Percentiles rank a stretch among this genome's conserved stretches.
Conservation (phyloP, 805 yeast species). For the Metschnikowia santaceciliae region DNA sequence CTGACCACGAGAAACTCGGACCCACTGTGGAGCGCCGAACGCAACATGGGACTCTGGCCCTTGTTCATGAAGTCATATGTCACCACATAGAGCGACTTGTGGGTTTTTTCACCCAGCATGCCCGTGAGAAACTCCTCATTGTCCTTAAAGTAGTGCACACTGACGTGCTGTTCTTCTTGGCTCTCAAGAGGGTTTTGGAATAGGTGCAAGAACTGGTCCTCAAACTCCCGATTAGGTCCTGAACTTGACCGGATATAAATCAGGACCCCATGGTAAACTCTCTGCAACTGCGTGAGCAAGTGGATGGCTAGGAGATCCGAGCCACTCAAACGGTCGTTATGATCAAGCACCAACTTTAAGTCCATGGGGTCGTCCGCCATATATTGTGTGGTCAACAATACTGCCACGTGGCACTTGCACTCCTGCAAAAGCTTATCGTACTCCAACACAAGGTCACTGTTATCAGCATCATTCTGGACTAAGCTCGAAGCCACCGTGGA, state of each 20-base stretch:
- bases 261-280: conserved; percentile 4
- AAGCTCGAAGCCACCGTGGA: conserved; percentile 16
- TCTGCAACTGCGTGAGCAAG: conserved; percentile 21
- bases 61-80: conserved; percentile 13
- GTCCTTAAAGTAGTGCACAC: conserved; percentile 7
- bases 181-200: not conserved
- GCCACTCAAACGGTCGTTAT: conserved; percentile 30
- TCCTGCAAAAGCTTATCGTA: conserved; percentile 25
- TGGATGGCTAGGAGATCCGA: conserved; percentile 33
- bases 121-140: conserved; percentile 6
- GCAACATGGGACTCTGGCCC: conserved; percentile 2
- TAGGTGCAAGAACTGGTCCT: conserved; percentile 13
- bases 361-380: conserved; percentile 13
- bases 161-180: conserved; percentile 2
- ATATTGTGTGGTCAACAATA: conserved; percentile 19
- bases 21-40: conserved; percentile 7
- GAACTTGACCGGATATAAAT: conserved; percentile 14
- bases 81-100: conserved; percentile 7
- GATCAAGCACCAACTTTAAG: conserved; percentile 27
- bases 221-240: conserved; percentile 13
- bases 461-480: conserved; percentile 13
- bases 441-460: conserved; percentile 14
- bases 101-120: not conserved
- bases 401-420: conserved; percentile 30
- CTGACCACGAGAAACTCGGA: conserved; percentile 16